Conservation (phyloP, 345 rosid species). For the Linum lewisii region DNA sequence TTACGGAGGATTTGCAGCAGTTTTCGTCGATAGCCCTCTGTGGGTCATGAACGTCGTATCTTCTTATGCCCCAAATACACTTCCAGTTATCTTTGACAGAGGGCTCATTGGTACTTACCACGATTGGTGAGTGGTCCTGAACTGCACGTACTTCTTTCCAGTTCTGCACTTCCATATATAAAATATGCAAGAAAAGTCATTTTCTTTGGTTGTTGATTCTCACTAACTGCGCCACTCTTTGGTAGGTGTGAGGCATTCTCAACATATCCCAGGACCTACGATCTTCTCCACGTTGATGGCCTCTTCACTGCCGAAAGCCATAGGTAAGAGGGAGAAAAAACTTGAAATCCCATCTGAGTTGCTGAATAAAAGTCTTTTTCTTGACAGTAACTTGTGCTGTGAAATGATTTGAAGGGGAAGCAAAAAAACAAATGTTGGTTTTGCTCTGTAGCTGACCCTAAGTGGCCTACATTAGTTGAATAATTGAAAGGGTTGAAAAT, state of each 20-base stretch:
- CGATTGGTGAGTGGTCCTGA: constrained; percentile 47
- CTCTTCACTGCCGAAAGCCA: constrained; percentile 84
- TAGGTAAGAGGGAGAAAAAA: constrained; percentile 41
- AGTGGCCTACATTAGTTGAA: not conserved
- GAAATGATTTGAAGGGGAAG: not conserved
- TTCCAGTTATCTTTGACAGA: constrained; percentile 77
- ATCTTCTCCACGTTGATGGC: constrained; percentile 88
- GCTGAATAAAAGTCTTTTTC: not conserved
- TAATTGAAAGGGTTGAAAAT: not conserved
- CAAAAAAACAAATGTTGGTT: no score
- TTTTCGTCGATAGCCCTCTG: constrained; percentile 58
- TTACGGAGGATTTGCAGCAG: constrained; percentile 88
- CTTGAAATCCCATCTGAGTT: not conserved
- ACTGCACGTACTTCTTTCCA: not conserved
- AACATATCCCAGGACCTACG: constrained; percentile 92
- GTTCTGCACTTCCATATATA: no score
- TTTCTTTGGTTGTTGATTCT: constrained; percentile 5
- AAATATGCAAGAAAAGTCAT: not conserved
- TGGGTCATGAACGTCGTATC: constrained; percentile 98
- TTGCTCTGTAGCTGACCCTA: not conserved
- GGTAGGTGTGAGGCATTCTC: constrained; percentile 98
- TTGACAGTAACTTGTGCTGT: not conserved
- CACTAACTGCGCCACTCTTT: constrained; percentile 4
- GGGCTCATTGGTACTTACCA: constrained; percentile 94
- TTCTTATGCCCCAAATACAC: constrained; percentile 69